phyloP scores from a whole-genome alignment of 2,329 filamentous ascomycete species.

The Cercospora sp. region DNA sequence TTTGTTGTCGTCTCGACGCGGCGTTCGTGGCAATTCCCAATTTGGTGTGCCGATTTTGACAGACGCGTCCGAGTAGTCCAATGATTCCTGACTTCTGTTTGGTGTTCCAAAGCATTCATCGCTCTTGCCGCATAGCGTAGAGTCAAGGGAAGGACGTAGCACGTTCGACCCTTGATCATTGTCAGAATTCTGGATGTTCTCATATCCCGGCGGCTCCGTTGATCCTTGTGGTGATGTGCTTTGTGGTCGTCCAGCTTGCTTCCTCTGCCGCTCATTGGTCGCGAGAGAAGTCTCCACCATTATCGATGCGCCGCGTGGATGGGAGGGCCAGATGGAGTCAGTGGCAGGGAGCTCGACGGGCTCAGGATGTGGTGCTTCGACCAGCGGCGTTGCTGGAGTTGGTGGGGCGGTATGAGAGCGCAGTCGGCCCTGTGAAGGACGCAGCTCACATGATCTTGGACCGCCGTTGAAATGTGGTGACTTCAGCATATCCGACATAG shows the following conservation, averaged over 20 bases:
- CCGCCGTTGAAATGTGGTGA: slow-evolving; percentile 41
- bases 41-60: neutral
- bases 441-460: slow-evolving; percentile 33
- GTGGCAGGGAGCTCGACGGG: slow-evolving; percentile 36
- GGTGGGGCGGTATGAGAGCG: slow-evolving; percentile 45
- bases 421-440: slow-evolving; percentile 42
- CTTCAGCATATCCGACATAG: slow-evolving; percentile 47
- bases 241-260: neutral
- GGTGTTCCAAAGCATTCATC: neutral
- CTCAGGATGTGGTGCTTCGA: slow-evolving; percentile 29
- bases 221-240: neutral
- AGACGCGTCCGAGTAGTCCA: neutral
- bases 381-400: slow-evolving; percentile 40
- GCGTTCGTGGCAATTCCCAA: neutral
- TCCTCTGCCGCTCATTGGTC: neutral
- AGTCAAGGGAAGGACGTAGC: neutral
- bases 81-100: neutral
- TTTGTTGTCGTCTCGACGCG: neutral
- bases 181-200: neutral
- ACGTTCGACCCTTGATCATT: neutral
- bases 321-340: slow-evolving; percentile 7
- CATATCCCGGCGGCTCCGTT: neutral
- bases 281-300: neutral
- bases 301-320: neutral
- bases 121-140: neutral